Conservation (phyloP, 371 early-diverging fungal genomes). For the Mucor circinelloides region DNA sequence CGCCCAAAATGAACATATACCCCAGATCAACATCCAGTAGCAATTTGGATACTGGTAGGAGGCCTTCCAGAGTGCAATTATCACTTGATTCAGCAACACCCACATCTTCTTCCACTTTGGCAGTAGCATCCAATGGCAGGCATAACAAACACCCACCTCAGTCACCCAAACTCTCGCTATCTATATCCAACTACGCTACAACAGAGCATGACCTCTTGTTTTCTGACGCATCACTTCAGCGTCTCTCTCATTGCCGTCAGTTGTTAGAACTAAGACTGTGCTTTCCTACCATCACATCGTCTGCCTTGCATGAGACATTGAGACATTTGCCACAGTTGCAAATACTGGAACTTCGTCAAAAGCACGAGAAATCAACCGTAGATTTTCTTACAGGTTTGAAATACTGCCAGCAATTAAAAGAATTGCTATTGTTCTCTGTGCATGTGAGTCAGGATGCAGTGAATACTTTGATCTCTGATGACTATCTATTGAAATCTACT, state of each 20-base stretch:
- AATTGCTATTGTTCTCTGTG: not conserved
- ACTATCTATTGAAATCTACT: not conserved
- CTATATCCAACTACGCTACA: constrained; percentile 5
- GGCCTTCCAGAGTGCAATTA: not conserved
- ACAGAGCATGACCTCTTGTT: not conserved
- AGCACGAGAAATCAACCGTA: not conserved
- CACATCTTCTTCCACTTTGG: not conserved
- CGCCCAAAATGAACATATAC: constrained; percentile 8
- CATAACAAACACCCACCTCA: not conserved
- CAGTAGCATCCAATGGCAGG: not conserved
- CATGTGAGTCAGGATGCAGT: not conserved
- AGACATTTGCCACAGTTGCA: not conserved
- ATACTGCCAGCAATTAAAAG: not conserved
- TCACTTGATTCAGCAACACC: not conserved
- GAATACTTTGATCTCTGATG: not conserved
- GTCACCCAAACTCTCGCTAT: not conserved
- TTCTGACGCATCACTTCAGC: not conserved
- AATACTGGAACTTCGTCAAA: constrained; percentile 3
- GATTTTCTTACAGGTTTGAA: not conserved
- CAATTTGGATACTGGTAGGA: not conserved
- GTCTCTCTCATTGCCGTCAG: not conserved
- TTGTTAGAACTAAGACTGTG: not conserved
- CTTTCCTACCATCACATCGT: not conserved
- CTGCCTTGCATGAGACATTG: not conserved
- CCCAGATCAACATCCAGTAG: not conserved